Base-by-base conservation (phyloP, 2,329 filamentous ascomycete genomes). In the Pezicula carpinea region DNA sequence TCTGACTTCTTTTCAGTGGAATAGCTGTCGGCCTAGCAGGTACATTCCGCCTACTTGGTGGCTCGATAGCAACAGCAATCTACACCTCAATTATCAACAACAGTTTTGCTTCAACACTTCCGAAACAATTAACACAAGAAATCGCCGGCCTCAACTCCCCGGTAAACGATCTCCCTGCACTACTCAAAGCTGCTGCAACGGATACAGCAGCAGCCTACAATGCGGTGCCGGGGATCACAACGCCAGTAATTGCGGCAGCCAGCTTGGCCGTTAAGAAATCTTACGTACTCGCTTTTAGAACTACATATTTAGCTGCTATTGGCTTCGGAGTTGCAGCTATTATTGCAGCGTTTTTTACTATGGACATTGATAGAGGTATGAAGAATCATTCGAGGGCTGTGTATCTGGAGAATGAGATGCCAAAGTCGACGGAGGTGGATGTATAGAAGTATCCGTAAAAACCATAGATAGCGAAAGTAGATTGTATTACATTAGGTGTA, bases 21-120 rank as follows among this genome's bases (percentile, higher is more conserved):
- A 56, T 67, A 10, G 65, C 66, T 2, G 64, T 66, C 29, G 66
- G 66, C n/a, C 57, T 68, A 1, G 63, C 62, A 1, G 61, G 62
- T 1, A 68, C 66, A 6, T 66, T 65, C 50, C 60, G 66, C 11
- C 59, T 68, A 4, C 58, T 69, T 22, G 64, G 64, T 18, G 66
- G 66, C 41, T 64, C 66, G 14, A 59, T 69, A 2, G 65, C 65
- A 7, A 66, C 62, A 4, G 65, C 64, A 22, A 67, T 69, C 46
- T 69, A 67, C 58, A 65, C 63, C 1, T 59, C 62, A 23, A 65
- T 69, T 36, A 58, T 62, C 41, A 57, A 61, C 10, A 62, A 58
- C 39, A 53, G 59, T 23, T 65, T 63, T 53, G 49, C 41, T 2
- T 51, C 49, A 6, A 57, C 61, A 6, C 54, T 60, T 13, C 64